Evolutionary conservation across 2,329 filamentous ascomycete genomes (phyloP).

Genomic region (Cephalotrichum gorgonifer): DNA sequence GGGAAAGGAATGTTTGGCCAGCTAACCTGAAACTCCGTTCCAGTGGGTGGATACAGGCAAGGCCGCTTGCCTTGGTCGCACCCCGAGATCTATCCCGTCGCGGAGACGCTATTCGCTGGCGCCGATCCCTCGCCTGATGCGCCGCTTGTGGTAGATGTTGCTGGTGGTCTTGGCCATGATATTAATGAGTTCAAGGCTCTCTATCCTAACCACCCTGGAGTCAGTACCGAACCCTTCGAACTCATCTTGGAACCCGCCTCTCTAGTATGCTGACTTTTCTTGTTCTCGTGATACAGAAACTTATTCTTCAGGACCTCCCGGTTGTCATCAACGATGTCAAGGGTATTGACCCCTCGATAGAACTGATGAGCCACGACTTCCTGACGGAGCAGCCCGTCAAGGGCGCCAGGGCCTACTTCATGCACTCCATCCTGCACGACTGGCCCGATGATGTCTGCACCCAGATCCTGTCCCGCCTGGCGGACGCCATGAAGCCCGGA

Average conservation of each 20-base stretch:
- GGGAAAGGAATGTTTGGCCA: background rate
- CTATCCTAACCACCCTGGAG: conserved; percentile 21
- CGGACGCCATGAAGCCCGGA: conserved; percentile 17
- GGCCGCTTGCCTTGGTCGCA: conserved; percentile 23
- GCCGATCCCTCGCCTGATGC: conserved; percentile 15
- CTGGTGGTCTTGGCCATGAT: conserved; percentile 23
- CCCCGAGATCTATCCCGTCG: conserved; percentile 21
- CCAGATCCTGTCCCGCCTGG: conserved; percentile 16
- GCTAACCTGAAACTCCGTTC: background rate
- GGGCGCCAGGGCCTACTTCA: conserved; percentile 22
- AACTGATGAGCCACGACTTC: conserved; percentile 21
- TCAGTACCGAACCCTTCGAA: background rate
- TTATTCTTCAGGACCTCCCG: conserved; percentile 38
- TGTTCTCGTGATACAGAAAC: conserved; percentile 10
- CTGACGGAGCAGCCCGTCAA: conserved; percentile 18
- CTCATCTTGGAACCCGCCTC: background rate
- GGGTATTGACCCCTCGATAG: conserved; percentile 17
- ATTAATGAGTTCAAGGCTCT: conserved; percentile 18
- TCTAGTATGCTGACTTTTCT: background rate
- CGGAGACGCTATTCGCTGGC: conserved; percentile 18
- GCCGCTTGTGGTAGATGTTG: conserved; percentile 22
- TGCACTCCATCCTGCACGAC: conserved; percentile 23
- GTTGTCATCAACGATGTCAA: conserved; percentile 23
- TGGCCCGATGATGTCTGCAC: conserved; percentile 17
- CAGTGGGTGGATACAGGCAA: conserved; percentile 19